These are phyloP conservation scores for Phytopythium mirpurense DNA, from an alignment of 352 stramenopile species.

Conservation along the genomic window DNA sequence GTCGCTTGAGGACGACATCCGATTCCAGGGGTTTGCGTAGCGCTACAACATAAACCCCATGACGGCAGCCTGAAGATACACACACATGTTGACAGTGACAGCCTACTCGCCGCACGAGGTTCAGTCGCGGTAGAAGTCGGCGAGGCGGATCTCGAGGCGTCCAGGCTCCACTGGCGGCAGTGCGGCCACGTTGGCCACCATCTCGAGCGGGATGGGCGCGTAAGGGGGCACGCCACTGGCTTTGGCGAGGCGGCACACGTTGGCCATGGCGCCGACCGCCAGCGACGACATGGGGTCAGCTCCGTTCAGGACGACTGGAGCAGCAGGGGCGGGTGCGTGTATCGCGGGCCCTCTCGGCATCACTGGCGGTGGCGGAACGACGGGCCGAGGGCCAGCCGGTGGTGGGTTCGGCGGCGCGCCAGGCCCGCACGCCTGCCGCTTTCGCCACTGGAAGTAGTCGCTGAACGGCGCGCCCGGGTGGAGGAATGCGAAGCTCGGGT, in stretches of 20 bases:
- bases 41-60: too few relatives aligned
- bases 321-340: neutral
- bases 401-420: neutral
- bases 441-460: constrained; percentile 53
- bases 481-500: constrained; percentile 57
- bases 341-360: neutral
- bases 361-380: constrained; percentile 1
- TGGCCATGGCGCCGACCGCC: constrained; percentile 46
- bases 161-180: constrained; percentile 37
- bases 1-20: constrained; percentile 6
- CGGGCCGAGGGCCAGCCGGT: neutral
- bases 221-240: constrained; percentile 32
- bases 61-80: too few relatives aligned
- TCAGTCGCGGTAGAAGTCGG: constrained; percentile 43
- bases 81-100: too few relatives aligned
- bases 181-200: constrained; percentile 24
- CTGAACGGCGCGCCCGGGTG: constrained; percentile 28
- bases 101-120: too few relatives aligned
- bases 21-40: neutral
- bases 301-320: neutral
- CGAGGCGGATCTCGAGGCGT: constrained; percentile 45
- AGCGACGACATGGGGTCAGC: constrained; percentile 7
- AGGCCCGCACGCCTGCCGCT: constrained; percentile 20
- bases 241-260: constrained; percentile 39
- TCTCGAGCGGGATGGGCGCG: constrained; percentile 27